Conservation (phyloP, 2,329 filamentous ascomycete species). For the Didymellaceae sp. region DNA sequence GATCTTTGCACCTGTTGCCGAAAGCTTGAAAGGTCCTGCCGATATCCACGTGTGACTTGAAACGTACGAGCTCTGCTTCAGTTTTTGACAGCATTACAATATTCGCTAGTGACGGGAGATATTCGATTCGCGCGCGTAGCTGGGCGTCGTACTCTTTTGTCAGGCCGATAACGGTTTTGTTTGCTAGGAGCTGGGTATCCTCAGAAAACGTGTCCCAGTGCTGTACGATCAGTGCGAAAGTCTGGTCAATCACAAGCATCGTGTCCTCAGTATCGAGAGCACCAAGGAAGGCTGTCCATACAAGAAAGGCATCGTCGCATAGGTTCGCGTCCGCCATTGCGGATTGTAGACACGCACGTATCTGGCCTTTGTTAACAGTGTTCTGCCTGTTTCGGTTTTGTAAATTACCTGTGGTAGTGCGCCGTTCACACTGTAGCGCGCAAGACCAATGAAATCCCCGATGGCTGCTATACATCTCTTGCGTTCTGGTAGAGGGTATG, state of each 20-base stretch:
- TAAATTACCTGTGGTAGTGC: constrained; percentile 80
- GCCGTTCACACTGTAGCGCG: constrained; percentile 73
- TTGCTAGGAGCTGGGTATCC: constrained; percentile 64
- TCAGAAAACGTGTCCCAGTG: constrained; percentile 76
- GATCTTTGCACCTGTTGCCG: constrained; percentile 75
- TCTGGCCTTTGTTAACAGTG: constrained; percentile 58
- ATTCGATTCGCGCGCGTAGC: constrained; percentile 71
- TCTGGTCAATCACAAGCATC: constrained; percentile 81
- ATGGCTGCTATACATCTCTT: constrained; percentile 80
- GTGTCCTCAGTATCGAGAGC: constrained; percentile 77
- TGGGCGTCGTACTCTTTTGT: constrained; percentile 67
- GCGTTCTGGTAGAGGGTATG: constrained; percentile 70
- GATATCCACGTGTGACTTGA: constrained; percentile 70
- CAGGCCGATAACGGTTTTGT: constrained; percentile 69
- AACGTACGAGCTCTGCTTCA: constrained; percentile 67
- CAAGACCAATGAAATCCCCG: constrained; percentile 83
- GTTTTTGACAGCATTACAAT: constrained; percentile 74
- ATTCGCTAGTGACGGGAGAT: constrained; percentile 76
- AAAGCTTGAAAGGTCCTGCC: constrained; percentile 75
- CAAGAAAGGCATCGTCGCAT: constrained; percentile 78
- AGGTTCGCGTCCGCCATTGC: constrained; percentile 77
- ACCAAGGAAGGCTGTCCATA: constrained; percentile 81
- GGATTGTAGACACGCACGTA: constrained; percentile 89
- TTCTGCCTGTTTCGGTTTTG: neutral
- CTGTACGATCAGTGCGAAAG: constrained; percentile 83